Evolutionary conservation across 2,329 filamentous ascomycete species (phyloP).

Genomic region (Fusarium hostae): DNA sequence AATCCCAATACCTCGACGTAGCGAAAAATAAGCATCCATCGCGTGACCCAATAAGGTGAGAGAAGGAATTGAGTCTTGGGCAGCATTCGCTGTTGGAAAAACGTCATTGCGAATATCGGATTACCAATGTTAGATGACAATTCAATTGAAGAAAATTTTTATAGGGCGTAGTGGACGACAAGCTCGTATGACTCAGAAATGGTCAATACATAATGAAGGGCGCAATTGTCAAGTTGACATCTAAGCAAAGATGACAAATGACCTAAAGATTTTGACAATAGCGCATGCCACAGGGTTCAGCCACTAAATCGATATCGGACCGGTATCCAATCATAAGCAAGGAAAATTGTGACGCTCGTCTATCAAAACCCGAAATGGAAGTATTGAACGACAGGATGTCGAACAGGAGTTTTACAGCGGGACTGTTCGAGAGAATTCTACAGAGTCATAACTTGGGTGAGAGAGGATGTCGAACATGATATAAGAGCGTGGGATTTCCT

Average conservation of each 20-base stretch:
- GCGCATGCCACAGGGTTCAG: background rate
- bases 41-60: background rate
- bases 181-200: background rate
- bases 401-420: background rate
- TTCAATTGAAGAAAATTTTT: background rate
- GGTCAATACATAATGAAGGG: background rate
- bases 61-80: background rate
- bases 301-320: background rate
- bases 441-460: background rate
- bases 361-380: background rate
- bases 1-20: background rate
- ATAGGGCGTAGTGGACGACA: background rate
- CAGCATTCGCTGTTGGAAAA: no score
- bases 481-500: background rate
- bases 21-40: background rate
- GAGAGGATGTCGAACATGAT: background rate
- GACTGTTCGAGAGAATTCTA: background rate
- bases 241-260: background rate
- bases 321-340: background rate
- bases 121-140: background rate
- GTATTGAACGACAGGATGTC: background rate
- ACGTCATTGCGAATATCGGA: background rate
- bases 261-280: background rate
- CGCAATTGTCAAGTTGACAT: background rate
- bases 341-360: background rate